Percentiles rank a stretch among this genome's conserved stretches.
phyloP scores from a whole-genome alignment of 2,329 filamentous ascomycete species.

The Aspergillus proliferans region DNA sequence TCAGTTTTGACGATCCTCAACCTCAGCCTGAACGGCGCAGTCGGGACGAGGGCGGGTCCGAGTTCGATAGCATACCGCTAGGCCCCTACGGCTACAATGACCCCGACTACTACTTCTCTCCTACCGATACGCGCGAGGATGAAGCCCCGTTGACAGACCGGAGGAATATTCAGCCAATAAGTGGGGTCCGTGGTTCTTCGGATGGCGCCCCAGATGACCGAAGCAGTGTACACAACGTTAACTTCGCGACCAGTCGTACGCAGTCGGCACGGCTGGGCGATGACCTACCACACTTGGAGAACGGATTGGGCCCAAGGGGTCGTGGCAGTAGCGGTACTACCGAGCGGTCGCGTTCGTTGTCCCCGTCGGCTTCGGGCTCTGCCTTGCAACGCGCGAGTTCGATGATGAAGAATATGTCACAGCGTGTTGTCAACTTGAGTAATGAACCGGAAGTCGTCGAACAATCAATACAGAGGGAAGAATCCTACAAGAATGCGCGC shows the following conservation, averaged over 20 bases:
- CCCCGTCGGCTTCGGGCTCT: slow-evolving; percentile 54
- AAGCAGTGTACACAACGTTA: slow-evolving; percentile 49
- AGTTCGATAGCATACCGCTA: slow-evolving; percentile 24
- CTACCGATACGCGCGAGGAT: slow-evolving; percentile 47
- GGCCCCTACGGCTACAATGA: slow-evolving; percentile 34
- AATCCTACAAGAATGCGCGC: slow-evolving; percentile 46
- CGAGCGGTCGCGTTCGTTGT: slow-evolving; percentile 49
- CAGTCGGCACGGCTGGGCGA: slow-evolving; percentile 52
- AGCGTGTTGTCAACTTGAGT: slow-evolving; percentile 94
- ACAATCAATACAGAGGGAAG: slow-evolving; percentile 58
- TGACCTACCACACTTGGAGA: slow-evolving; percentile 56
- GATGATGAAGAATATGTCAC: slow-evolving; percentile 81
- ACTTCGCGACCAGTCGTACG: slow-evolving; percentile 37
- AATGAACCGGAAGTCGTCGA: slow-evolving; percentile 83
- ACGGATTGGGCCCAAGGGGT: slow-evolving; percentile 46
- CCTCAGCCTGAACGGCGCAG: slow-evolving; percentile 14
- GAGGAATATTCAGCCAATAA: slow-evolving; percentile 52
- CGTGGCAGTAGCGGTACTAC: slow-evolving; percentile 51
- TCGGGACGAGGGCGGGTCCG: slow-evolving; percentile 22
- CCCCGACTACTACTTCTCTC: slow-evolving; percentile 50
- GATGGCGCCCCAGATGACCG: slow-evolving; percentile 40
- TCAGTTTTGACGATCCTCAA: slow-evolving; percentile 32
- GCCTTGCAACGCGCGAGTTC: slow-evolving; percentile 65
- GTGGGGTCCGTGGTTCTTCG: slow-evolving; percentile 38
- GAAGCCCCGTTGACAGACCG: slow-evolving; percentile 55